Base-by-base conservation (phyloP, 352 stramenopile genomes). In the Phytophthora nicotianae region DNA sequence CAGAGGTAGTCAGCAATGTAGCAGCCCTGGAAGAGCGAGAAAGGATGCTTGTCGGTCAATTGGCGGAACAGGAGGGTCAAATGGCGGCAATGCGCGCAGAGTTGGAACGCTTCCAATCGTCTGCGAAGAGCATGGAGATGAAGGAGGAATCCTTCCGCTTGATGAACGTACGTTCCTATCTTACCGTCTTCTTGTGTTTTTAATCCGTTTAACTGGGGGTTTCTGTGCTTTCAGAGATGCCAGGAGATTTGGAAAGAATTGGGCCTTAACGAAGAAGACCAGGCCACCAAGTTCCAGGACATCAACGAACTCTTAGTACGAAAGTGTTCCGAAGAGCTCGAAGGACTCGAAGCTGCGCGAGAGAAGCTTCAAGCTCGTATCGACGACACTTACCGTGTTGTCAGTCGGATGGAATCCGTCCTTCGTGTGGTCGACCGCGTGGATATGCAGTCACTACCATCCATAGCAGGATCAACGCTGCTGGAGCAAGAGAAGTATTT, bases 171-270 rank as follows among this genome's bases (percentile, higher is more conserved):
- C 51, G 79, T 75, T 40, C 2, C 23, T 40, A 50, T 53, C 16
- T 48, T 43, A 11, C 20, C 5, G 14, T 4, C 13, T 3, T 46
- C 20, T 3, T 58, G 8, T 42, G 10, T 24, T 49, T 20, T 53
- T 23, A 41, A 33, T 32, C 2, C 50, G 10, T 42, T 9, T 53
- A 40, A 61, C n/a, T 7, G 14, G n/a, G n/a, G n/a, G 45, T 14
- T 50, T 32, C 5, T 51, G n/a, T 32, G 10, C 26, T 51, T 32
- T 35, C 50, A 91, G 79, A 65, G 68, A 50, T 93, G 82, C 32
- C 80, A 91, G 74, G 62, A 89, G 23, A 83, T 91, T 29, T 89
- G 81, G 79, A 62, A 70, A 40, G 81, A 91, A 24, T 57, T 91
- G 5, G 81, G 81, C 0, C 19, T 89, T 14, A 74, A 77, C 40